Evolutionary conservation across 306 rosid species (phyloP).

Genomic region (Glycine soja): DNA sequence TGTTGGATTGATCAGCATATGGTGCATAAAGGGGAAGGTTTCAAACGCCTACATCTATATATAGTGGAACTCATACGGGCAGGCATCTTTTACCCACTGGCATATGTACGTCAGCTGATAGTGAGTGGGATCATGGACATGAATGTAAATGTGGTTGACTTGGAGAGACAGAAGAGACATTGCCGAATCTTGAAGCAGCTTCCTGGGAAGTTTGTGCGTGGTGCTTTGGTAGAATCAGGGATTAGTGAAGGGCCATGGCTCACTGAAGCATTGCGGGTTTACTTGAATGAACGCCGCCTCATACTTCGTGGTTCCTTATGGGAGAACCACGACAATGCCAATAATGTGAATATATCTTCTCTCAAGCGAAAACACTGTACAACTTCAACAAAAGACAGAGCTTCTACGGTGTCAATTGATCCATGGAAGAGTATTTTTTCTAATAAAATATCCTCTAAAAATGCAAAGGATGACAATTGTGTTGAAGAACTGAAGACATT

Average conservation of each 20-base stretch:
- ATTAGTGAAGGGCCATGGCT: constrained; percentile 69
- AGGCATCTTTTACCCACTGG: constrained; percentile 84
- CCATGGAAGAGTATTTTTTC: constrained; percentile 57
- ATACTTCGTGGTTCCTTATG: constrained; percentile 62
- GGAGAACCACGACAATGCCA: constrained; percentile 47
- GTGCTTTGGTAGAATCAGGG: constrained; percentile 73
- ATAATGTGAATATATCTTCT: constrained; percentile 40
- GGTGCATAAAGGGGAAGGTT: constrained; percentile 78
- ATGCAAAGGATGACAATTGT: constrained; percentile 51
- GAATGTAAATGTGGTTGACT: constrained; percentile 62
- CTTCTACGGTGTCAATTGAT: constrained; percentile 60
- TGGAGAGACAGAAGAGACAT: constrained; percentile 77
- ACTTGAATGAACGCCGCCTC: constrained; percentile 80
- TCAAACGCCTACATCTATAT: constrained; percentile 72
- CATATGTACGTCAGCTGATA: constrained; percentile 92
- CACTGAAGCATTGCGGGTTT: constrained; percentile 66
- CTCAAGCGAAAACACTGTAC: constrained; percentile 48
- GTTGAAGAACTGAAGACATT: constrained; percentile 76
- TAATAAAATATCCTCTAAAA: constrained; percentile 51
- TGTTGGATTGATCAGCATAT: constrained; percentile 99
- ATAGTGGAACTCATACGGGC: constrained; percentile 74
- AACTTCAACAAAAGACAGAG: constrained; percentile 56
- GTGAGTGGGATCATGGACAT: constrained; percentile 89
- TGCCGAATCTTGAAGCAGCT: constrained; percentile 73
- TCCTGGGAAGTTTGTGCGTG: constrained; percentile 63